Evolutionary conservation across 2,329 filamentous ascomycete genomes (phyloP), one percentile per base, ranked within the genome.

Genomic region (Botrytis hyacinthi): DNA sequence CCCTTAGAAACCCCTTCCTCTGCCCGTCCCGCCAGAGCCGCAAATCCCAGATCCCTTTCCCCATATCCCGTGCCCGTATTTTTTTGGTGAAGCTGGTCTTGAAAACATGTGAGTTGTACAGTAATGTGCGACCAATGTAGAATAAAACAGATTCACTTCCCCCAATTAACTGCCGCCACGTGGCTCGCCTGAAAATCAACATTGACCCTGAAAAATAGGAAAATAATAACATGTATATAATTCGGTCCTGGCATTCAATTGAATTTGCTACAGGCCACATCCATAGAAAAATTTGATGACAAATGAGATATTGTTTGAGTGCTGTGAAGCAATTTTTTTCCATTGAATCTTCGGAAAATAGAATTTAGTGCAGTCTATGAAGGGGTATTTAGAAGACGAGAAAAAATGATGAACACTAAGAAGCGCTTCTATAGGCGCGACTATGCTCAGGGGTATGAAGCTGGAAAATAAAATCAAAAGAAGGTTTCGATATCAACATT

Each of bases 291-390:
- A 54, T 65, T 40, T 65, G 51, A 72, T 72, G 70, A 72, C 70
- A 72, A 66, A 72, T 72, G 70, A 72, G n/a, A 72, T 67, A 66
- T 72, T 72, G 44, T 72, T 54, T 59, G 60, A 57, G 57, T 59
- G 70, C 70, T 59, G 70, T 46, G 70, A 72, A 72, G 70, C 70
- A 40, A 22, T 22, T 59, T n/a, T 51, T 66, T 72, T 72, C 70
- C 44, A 67, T 72, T 46, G 48, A 67, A 57, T 44, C 46, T 66
- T 66, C 61, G 70, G 60, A 72, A 72, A 67, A 65, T 46, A 57
- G 66, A 75, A 74, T 73, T 74, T 76, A 75, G 75, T 77, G 78
- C 78, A 77, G 73, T 79, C 77, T 79, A 78, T 79, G 75, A 73
- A 67, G 72, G 77, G 78, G 77, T 77, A 77, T 78, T 79, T 77